These are phyloP conservation scores for Misopates orontium DNA, from an alignment of 257 asterid species.

Conservation along the genomic window DNA sequence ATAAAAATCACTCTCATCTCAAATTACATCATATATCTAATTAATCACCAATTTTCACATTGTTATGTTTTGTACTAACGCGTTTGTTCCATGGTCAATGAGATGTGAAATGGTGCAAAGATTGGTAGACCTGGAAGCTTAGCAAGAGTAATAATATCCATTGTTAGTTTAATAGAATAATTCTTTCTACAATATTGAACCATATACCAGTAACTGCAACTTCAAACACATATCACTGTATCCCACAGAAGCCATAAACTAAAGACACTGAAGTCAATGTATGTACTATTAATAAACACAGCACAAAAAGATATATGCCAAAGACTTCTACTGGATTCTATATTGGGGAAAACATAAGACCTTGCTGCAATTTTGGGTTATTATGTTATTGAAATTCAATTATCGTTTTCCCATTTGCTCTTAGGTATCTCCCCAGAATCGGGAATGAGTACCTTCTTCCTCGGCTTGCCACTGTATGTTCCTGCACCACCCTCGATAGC, in stretches of 20 bases:
- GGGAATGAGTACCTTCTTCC: slow-evolving; percentile 79
- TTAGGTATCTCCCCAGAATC: slow-evolving; percentile 96
- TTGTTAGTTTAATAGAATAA: neutral
- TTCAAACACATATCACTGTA: slow-evolving; percentile 3
- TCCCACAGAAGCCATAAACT: too few species aligned
- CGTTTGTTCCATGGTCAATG: too few species aligned
- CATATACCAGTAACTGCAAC: slow-evolving; percentile 12
- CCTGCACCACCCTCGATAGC: slow-evolving; percentile 98
- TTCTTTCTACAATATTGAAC: slow-evolving; percentile 11
- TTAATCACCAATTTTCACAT: too few species aligned
- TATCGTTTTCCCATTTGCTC: slow-evolving; percentile 78
- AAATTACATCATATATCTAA: too few species aligned
- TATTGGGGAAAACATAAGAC: slow-evolving; percentile 22
- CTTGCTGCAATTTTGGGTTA: slow-evolving; percentile 15
- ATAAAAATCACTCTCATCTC: too few species aligned
- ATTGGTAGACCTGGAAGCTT: too few species aligned
- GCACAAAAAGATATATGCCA: slow-evolving; percentile 25
- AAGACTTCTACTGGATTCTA: slow-evolving; percentile 20
- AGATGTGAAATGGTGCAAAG: too few species aligned
- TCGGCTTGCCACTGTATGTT: slow-evolving; percentile 91
- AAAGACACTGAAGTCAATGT: too few species aligned
- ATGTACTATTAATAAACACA: slow-evolving; percentile 19
- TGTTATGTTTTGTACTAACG: too few species aligned
- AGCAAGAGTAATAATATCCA: too few species aligned
- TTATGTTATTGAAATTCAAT: slow-evolving; percentile 31